Evolutionary conservation across 2,329 filamentous ascomycete species (phyloP), one percentile per base, ranked within the genome.

Genomic region (Botrytis medusae): DNA sequence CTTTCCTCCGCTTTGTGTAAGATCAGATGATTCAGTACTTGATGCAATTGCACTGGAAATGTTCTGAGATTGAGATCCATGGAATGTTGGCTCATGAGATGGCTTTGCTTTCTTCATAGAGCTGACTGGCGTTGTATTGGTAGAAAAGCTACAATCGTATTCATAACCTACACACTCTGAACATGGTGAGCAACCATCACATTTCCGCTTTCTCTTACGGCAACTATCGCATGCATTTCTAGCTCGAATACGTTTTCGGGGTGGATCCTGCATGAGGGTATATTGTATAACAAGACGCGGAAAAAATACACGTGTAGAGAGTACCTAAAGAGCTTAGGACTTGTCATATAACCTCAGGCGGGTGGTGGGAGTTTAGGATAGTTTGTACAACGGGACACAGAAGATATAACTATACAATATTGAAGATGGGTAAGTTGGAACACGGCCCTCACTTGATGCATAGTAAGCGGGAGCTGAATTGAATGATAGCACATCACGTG

Each of bases 151-250:
- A 70, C 77, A 79, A 1, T 77, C 73, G 51, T 79, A 78, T 32
- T 73, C 76, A 60, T 77, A 78, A 20, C 72, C 73, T 37, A 68
- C 51, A 69, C 77, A 78, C 51, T 73, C 75, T 25, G 74, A 67
- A 42, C 77, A 78, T 16, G 77, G 77, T n/a, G 71, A 46, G 9
- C 71, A 59, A 4, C 72, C 75, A 46, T 79, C 77, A 71, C 78
- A 79, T 71, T 78, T 79, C 40, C 76, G 74, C 62, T 79, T 78
- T 37, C 78, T 74, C 54, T 75, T 75, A 34, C 77, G 73, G 68
- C 79, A 78, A 72, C 78, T 72, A n/a, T 61, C 72, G 54, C 77
- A 78, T 16, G 77, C 76, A 72, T 76, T 77, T 32, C 74, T 67
- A 18, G 70, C 46, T 72, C 70, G 63, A n/a, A 72, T 37, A 37